A percentile compares a stretch with the other conserved stretches of the same genome.
Conservation (phyloP, 129 eudicot species). For the Flaveria sonorensis region DNA sequence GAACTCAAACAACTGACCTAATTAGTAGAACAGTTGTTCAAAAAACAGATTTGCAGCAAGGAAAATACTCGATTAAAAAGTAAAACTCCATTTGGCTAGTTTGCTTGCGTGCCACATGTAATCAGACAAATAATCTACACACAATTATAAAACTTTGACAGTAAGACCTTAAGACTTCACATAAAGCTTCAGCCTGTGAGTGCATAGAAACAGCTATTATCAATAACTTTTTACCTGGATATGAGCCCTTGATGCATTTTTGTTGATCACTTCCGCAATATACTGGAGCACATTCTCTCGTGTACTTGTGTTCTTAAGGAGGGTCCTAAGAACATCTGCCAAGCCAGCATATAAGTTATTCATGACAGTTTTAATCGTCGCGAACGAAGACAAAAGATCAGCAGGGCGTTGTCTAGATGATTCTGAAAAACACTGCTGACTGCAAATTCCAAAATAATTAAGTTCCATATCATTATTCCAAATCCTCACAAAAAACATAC, state of each 20-base stretch:
- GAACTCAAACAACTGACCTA: too few relatives aligned
- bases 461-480: conserved; percentile 13
- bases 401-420: conserved; percentile 89
- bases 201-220: conserved; percentile 3
- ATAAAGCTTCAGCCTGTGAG: neutral
- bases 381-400: conserved; percentile 83
- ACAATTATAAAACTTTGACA: neutral
- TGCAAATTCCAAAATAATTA: conserved; percentile 35
- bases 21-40: too few relatives aligned
- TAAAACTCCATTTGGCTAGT: too few relatives aligned
- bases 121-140: too few relatives aligned
- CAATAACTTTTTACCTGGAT: conserved; percentile 58
- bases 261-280: conserved; percentile 86
- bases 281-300: conserved; percentile 86
- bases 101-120: too few relatives aligned
- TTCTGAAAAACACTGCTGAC: conserved; percentile 91
- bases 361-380: conserved; percentile 87
- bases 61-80: too few relatives aligned
- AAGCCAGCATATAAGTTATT: conserved; percentile 78
- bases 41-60: too few relatives aligned
- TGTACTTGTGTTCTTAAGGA: conserved; percentile 69
- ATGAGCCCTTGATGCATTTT: conserved; percentile 77
- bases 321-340: conserved; percentile 72
- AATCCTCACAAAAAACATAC: neutral
- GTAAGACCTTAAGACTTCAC: neutral